These are phyloP conservation scores for Rhododendron williamsianum DNA, from an alignment of 148 eudicot genomes.

Conservation along the genomic window DNA sequence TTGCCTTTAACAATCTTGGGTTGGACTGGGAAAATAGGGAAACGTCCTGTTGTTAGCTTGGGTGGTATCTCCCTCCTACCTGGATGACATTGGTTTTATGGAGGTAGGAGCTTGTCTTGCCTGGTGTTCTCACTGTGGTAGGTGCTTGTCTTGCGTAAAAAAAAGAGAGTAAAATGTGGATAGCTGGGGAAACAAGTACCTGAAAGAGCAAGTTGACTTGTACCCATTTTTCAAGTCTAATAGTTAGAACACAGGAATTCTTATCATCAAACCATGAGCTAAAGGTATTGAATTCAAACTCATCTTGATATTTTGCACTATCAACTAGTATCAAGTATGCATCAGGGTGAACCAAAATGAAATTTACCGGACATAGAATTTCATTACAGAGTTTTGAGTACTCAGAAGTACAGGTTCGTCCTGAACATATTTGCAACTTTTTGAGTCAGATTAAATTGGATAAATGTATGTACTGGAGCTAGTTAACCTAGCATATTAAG, in stretches of 20 bases:
- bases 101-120: not conserved
- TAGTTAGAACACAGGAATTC: no score
- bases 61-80: not conserved
- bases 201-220: no score
- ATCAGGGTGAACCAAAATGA: not conserved
- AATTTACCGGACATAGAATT: not conserved
- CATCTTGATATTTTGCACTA: no score
- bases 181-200: no score
- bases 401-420: not conserved
- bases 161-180: no score
- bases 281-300: no score
- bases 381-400: not conserved
- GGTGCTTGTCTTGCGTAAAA: no score
- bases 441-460: not conserved
- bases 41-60: not conserved
- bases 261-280: no score
- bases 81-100: not conserved
- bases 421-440: not conserved
- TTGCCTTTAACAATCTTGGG: not conserved
- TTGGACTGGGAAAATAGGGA: not conserved
- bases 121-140: no score
- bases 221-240: no score
- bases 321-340: not conserved
- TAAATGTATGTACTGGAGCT: not conserved
- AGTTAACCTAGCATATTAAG: not conserved